Evolutionary conservation across 805 yeast genomes (phyloP).

Genomic region (Ogataea salicorniae): DNA sequence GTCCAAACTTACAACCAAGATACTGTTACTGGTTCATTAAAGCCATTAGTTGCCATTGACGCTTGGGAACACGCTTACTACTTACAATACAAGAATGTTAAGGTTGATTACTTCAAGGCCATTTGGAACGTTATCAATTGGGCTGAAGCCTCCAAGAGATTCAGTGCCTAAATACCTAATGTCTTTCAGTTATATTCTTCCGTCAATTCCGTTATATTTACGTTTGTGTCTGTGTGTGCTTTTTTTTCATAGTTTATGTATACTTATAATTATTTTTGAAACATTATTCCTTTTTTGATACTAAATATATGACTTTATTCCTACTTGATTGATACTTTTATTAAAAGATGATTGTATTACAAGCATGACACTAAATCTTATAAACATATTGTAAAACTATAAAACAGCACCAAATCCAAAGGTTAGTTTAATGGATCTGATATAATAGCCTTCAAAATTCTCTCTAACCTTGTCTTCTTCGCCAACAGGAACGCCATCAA

Average conservation of each 20-base stretch:
- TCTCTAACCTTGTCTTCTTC: slow-evolving; percentile 83
- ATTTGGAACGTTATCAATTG: slow-evolving; percentile 94
- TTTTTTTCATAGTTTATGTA: not conserved
- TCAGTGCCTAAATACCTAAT: slow-evolving; percentile 29
- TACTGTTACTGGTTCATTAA: slow-evolving; percentile 63
- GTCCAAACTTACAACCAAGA: slow-evolving; percentile 85
- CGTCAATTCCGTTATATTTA: too few relatives aligned
- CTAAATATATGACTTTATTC: too few relatives aligned
- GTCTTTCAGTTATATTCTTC: too few relatives aligned
- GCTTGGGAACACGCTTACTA: slow-evolving; percentile 98
- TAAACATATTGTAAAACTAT: slow-evolving; percentile 23
- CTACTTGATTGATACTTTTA: too few relatives aligned
- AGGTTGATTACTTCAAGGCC: slow-evolving; percentile 87
- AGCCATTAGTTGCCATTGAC: slow-evolving; percentile 83
- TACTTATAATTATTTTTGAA: not conserved
- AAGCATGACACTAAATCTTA: too few relatives aligned
- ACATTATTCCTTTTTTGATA: too few relatives aligned
- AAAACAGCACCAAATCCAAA: slow-evolving; percentile 96
- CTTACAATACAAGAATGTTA: slow-evolving; percentile 87
- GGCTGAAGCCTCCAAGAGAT: slow-evolving; percentile 83
- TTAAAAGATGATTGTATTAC: too few relatives aligned
- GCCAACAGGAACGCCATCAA: slow-evolving; percentile 91
- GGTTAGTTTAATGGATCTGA: slow-evolving; percentile 81
- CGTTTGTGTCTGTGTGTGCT: too few relatives aligned
- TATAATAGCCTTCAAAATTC: slow-evolving; percentile 86